These are phyloP conservation scores for Ambrosiella cleistominuta DNA, from an alignment of 2,329 filamentous ascomycete genomes.

Conservation along the genomic window DNA sequence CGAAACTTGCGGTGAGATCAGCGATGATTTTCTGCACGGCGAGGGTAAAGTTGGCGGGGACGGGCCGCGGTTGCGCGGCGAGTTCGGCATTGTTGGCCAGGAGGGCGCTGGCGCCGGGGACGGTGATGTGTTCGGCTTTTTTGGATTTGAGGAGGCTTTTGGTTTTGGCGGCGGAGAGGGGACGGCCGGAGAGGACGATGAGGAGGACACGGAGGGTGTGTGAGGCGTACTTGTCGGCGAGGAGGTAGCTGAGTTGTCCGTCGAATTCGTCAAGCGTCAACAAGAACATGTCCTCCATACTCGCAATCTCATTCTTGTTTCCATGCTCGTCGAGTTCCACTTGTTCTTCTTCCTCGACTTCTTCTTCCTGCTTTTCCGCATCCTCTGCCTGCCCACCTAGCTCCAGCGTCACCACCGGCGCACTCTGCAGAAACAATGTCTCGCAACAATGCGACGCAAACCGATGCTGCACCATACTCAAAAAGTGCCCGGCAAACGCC, in stretches of 20 bases:
- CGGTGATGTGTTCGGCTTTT: conserved; percentile 69
- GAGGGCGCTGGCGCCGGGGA: conserved; percentile 27
- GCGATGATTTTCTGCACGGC: conserved; percentile 69
- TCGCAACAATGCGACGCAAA: conserved; percentile 98
- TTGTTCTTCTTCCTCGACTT: conserved; percentile 16
- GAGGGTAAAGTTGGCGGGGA: conserved; percentile 61
- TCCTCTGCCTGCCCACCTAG: conserved; percentile 31
- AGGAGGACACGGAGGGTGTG: conserved; percentile 77
- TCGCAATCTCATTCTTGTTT: conserved; percentile 27
- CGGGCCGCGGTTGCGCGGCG: conserved; percentile 29
- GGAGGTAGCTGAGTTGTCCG: conserved; percentile 60
- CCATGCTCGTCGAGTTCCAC: conserved; percentile 7
- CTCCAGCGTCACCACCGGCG: conserved; percentile 61
- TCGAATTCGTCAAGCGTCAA: conserved; percentile 76
- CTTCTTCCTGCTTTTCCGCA: conserved; percentile 25
- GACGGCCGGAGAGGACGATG: conserved; percentile 66
- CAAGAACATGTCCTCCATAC: conserved; percentile 75
- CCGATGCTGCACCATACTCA: conserved; percentile 79
- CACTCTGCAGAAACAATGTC: conserved; percentile 70
- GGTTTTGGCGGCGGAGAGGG: conserved; percentile 50
- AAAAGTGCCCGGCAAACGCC: conserved; percentile 72
- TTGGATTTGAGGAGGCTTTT: conserved; percentile 74
- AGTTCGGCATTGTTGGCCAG: conserved; percentile 28
- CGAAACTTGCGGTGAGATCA: conserved; percentile 57
- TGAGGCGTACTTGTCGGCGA: conserved; percentile 80